Conservation (phyloP, 78 protist species). For the slime mould (Dictyostelium discoideum) region DNA sequence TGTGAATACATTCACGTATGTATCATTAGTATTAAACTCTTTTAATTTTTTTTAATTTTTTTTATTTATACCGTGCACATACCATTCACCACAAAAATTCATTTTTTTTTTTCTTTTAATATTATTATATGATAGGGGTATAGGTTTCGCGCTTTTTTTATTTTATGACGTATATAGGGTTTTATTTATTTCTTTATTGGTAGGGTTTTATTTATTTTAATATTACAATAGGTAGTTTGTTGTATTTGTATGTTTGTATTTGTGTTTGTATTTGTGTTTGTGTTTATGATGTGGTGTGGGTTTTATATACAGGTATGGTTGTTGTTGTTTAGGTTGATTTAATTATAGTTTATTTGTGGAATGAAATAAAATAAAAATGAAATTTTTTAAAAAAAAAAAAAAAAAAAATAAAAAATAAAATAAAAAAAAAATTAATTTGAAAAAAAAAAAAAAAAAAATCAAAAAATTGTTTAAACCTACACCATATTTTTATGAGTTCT, state of each 20-base stretch:
- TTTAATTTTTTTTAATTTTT: too few relatives aligned
- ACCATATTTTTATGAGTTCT: background rate
- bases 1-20: too few relatives aligned
- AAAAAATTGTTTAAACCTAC: background rate
- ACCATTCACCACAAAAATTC: conserved; percentile 79
- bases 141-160: background rate
- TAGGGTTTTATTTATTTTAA: background rate
- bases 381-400: background rate
- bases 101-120: conserved; percentile 8
- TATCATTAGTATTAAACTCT: background rate
- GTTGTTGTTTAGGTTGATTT: background rate
- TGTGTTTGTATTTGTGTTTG: background rate
- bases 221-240: background rate
- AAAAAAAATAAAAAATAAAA: background rate
- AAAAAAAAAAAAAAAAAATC: background rate
- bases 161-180: too few relatives aligned
- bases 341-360: background rate
- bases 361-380: background rate
- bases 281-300: background rate
- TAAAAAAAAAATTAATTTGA: background rate
- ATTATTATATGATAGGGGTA: background rate
- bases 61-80: background rate
- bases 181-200: background rate
- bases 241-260: background rate
- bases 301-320: background rate